phyloP scores from a whole-genome alignment of 2,329 filamentous ascomycete species.

The Plectosphaerella sp. region DNA sequence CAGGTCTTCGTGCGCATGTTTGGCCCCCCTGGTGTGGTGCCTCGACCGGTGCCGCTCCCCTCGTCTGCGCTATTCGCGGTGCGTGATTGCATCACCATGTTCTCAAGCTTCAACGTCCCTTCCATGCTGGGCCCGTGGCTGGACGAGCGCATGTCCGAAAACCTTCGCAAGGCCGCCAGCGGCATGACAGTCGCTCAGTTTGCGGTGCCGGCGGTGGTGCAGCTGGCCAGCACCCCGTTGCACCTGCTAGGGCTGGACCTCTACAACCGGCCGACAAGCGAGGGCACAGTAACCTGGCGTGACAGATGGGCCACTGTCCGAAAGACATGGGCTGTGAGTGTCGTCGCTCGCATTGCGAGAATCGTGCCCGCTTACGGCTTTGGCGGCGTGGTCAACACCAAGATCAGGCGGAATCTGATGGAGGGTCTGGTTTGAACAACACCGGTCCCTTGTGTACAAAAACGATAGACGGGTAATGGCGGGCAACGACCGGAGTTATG shows the following conservation, averaged over 20 bases:
- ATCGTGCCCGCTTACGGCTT: constrained; percentile 88
- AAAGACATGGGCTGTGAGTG: constrained; percentile 72
- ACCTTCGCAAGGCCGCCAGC: constrained; percentile 43
- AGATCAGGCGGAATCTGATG: constrained; percentile 67
- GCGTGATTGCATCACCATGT: constrained; percentile 84
- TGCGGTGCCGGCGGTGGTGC: constrained; percentile 70
- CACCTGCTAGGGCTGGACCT: constrained; percentile 82
- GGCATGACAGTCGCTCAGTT: constrained; percentile 73
- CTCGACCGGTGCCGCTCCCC: constrained; percentile 58
- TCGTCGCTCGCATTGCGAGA: constrained; percentile 70
- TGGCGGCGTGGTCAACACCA: constrained; percentile 79
- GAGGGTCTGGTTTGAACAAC: constrained; percentile 35
- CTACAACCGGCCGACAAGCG: constrained; percentile 62
- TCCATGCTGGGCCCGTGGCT: constrained; percentile 70
- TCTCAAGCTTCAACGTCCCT: constrained; percentile 88
- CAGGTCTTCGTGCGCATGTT: constrained; percentile 80
- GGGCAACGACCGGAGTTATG: not conserved
- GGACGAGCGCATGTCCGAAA: constrained; percentile 47
- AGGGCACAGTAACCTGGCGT: constrained; percentile 34
- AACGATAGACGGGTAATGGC: not conserved
- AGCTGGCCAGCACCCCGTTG: constrained; percentile 75
- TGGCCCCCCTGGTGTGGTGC: constrained; percentile 51
- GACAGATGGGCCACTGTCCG: constrained; percentile 66
- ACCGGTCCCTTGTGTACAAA: not conserved
- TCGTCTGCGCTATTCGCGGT: constrained; percentile 76